Base-by-base conservation (phyloP, 2,329 filamentous ascomycete genomes). In the Arthrobotrys megalospora region DNA sequence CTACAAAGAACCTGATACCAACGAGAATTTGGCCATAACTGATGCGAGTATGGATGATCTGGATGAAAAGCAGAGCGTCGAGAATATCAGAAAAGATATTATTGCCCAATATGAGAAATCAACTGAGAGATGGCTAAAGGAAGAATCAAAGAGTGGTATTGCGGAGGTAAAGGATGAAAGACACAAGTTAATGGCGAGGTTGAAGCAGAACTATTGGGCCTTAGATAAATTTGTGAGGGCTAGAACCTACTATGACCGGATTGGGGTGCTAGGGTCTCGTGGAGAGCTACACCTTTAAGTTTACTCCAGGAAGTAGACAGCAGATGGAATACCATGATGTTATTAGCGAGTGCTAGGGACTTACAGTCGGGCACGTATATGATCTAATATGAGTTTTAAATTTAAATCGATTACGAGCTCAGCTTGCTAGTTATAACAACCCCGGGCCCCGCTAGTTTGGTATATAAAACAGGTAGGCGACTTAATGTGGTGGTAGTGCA, bases 151-250 rank as follows among this genome's bases (percentile, higher is more conserved):
- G 85, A 52, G 82, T 84, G 52, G 80, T 84, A 8, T 84, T 84
- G 32, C 83, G 86, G 8, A 38, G 50, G 83, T 89, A 67, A 88
- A 89, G 83, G 85, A 85, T 60, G 88, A 89, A 83, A 87, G 93
- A 71, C 86, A 89, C 36, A 85, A 86, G 1, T 82, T 96, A 21
- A 90, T 92, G 1, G 87, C 87, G 62, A 85, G 88, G 79, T 83
- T 98, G 81, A 88, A 88, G 77, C 87, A 88, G 62, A 92, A 92
- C 81, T 98, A 98, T 85, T 99, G 95, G 95, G 87, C 88, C 43
- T 84, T 97, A 64, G 96, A 99, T 85, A 94, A 93, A 0, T 97
- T 95, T 83, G 83, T 98, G 34, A 88, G 96, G 48, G 93, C 94
- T 11, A 88, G 91, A 82, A 92, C 91, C 16, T 85, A 93, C 76